Conservation (phyloP, 2,329 filamentous ascomycete genomes). For the Fusarium sp. region DNA sequence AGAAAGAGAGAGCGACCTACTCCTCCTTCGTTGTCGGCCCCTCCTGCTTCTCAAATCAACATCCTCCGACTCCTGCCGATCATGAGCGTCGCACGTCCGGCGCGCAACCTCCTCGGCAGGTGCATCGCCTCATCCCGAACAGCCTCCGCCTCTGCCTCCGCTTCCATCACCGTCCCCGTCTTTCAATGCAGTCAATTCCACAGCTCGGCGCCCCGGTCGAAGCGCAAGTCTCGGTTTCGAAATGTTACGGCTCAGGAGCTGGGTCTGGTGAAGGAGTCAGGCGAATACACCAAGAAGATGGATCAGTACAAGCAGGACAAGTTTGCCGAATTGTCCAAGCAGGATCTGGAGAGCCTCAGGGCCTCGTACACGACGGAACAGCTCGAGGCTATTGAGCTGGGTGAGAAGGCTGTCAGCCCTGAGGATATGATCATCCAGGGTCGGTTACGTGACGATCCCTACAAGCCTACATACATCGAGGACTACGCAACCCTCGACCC, state of each 20-base stretch:
- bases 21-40: slow-evolving; percentile 1
- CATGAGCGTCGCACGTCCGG: slow-evolving; percentile 70
- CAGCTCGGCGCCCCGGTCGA: slow-evolving; percentile 62
- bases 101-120: slow-evolving; percentile 66
- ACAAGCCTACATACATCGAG: slow-evolving; percentile 81
- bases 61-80: slow-evolving; percentile 48
- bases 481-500: slow-evolving; percentile 84
- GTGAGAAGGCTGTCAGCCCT: slow-evolving; percentile 80
- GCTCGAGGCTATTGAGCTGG: slow-evolving; percentile 83
- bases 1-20: slow-evolving; percentile 16
- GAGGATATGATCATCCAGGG: slow-evolving; percentile 82
- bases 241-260: slow-evolving; percentile 66
- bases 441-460: slow-evolving; percentile 77
- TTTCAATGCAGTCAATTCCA: slow-evolving; percentile 63
- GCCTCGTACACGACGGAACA: slow-evolving; percentile 84
- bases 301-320: slow-evolving; percentile 60
- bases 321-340: slow-evolving; percentile 74
- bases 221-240: slow-evolving; percentile 65
- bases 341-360: slow-evolving; percentile 73
- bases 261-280: slow-evolving; percentile 59
- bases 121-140: slow-evolving; percentile 58
- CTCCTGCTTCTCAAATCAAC: slow-evolving; percentile 7
- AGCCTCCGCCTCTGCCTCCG: slow-evolving; percentile 13
- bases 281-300: slow-evolving; percentile 54
- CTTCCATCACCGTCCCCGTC: slow-evolving; percentile 40